Conservation (phyloP, 768 basidiomycete genomes). For the Lactifluus hygrophoroides region DNA sequence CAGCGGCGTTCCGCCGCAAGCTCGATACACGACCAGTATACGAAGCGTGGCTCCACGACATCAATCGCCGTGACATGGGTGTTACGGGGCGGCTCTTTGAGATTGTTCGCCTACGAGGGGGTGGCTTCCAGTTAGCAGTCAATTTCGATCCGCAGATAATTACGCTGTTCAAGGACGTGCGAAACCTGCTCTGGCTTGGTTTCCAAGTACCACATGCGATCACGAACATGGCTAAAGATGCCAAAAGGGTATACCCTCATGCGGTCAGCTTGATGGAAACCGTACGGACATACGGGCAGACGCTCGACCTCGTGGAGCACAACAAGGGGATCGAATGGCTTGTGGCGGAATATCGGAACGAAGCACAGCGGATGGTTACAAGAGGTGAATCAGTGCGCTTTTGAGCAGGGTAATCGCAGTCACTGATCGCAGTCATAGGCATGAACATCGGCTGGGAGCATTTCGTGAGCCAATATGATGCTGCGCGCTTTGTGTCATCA, state of each 20-base stretch:
- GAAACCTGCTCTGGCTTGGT: constrained; percentile 91
- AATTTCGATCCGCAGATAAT: constrained; percentile 99
- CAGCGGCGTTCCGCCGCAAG: constrained; percentile 87
- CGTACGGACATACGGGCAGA: constrained; percentile 96
- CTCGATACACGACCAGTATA: constrained; percentile 90
- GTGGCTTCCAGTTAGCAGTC: constrained; percentile 80
- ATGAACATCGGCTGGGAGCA: constrained; percentile 97
- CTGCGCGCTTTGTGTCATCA: constrained; percentile 63
- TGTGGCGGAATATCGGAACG: constrained; percentile 89
- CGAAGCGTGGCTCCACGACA: constrained; percentile 95
- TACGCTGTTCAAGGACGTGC: constrained; percentile 96
- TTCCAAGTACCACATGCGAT: constrained; percentile 94
- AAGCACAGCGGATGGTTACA: constrained; percentile 86
- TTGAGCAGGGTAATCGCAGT: not conserved
- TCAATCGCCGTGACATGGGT: constrained; percentile 86
- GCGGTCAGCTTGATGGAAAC: constrained; percentile 99
- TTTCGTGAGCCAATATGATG: constrained; percentile 91
- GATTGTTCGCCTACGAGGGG: constrained; percentile 67
- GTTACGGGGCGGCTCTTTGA: constrained; percentile 90
- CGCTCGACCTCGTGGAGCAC: constrained; percentile 79
- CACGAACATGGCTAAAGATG: constrained; percentile 96
- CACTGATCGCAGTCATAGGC: constrained; percentile 38
- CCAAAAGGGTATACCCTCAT: constrained; percentile 96
- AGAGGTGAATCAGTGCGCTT: constrained; percentile 51
- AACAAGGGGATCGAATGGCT: constrained; percentile 92